phyloP scores from a whole-genome alignment of 768 basidiomycete genomes.

The Sutorius australiensis region DNA sequence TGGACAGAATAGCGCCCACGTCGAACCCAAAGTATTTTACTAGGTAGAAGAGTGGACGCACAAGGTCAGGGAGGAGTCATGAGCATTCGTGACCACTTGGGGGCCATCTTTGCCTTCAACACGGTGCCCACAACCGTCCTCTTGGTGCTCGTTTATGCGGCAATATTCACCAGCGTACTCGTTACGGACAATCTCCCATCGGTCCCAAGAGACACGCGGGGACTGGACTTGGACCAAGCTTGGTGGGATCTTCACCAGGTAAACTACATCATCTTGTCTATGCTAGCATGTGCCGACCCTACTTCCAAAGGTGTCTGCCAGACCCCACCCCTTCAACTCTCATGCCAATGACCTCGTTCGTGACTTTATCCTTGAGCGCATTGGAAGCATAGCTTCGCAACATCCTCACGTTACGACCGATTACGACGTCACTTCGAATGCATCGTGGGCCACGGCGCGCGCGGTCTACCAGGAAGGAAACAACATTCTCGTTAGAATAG shows the following conservation, averaged over 20 bases:
- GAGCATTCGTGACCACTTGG: constrained; percentile 23
- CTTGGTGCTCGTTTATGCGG: constrained; percentile 44
- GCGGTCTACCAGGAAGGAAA: constrained; percentile 59
- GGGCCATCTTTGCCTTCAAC: constrained; percentile 35
- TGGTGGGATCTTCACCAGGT: constrained; percentile 57
- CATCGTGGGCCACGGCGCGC: constrained; percentile 39
- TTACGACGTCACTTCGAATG: constrained; percentile 49
- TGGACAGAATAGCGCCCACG: too few relatives aligned
- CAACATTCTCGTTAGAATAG: constrained; percentile 64
- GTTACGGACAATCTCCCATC: constrained; percentile 46
- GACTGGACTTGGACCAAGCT: constrained; percentile 49
- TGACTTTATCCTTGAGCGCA: constrained; percentile 51
- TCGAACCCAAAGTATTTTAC: too few relatives aligned
- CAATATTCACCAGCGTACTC: constrained; percentile 44
- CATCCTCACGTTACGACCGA: constrained; percentile 47
- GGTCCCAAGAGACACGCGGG: constrained; percentile 42
- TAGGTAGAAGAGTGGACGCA: too few relatives aligned
- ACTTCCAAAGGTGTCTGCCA: constrained; percentile 49
- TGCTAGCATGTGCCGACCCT: neutral
- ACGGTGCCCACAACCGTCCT: constrained; percentile 44
- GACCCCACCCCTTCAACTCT: constrained; percentile 76
- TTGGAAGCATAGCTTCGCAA: constrained; percentile 43
- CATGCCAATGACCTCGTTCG: constrained; percentile 71
- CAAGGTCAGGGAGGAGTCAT: constrained; percentile 9
- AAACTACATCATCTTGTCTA: constrained; percentile 11